phyloP scores from a whole-genome alignment of 371 early-diverging fungal species.

The Zychaea mexicana region DNA sequence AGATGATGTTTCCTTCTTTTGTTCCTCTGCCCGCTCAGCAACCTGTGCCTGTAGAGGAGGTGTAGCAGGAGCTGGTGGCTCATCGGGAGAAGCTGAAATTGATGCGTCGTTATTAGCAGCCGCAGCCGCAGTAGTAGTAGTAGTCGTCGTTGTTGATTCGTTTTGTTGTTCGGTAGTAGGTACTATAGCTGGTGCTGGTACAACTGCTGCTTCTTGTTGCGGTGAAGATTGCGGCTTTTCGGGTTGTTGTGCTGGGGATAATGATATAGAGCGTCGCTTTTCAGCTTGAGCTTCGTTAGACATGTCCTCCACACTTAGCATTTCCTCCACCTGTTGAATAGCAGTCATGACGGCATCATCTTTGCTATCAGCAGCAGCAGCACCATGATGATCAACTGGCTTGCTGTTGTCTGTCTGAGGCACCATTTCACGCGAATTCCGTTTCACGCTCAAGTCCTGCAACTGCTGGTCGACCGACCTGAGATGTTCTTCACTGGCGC shows the following conservation, averaged over 20 bases:
- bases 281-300: not conserved
- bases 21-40: not conserved
- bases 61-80: slow-evolving; percentile 5
- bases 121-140: not conserved
- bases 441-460: slow-evolving; percentile 20
- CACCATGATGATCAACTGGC: not conserved
- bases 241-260: not conserved
- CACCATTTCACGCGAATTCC: not conserved
- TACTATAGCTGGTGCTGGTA: not conserved
- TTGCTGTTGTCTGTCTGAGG: not conserved
- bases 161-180: too few species aligned
- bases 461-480: slow-evolving; percentile 36
- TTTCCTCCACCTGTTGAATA: slow-evolving; percentile 18
- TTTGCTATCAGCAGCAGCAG: not conserved
- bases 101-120: slow-evolving; percentile 3
- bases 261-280: not conserved
- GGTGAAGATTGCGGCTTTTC: not conserved
- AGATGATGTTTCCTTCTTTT: not conserved
- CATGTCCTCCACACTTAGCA: slow-evolving; percentile 7
- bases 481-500: slow-evolving; percentile 25
- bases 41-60: not conserved
- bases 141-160: not conserved
- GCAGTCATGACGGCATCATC: slow-evolving; percentile 11
- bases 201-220: not conserved
- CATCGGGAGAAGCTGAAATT: not conserved